A percentile compares a stretch with the other conserved stretches of the same genome.
These are phyloP conservation scores for Corchorus olitorius DNA, from an alignment of 345 rosid genomes.

Conservation along the genomic window DNA sequence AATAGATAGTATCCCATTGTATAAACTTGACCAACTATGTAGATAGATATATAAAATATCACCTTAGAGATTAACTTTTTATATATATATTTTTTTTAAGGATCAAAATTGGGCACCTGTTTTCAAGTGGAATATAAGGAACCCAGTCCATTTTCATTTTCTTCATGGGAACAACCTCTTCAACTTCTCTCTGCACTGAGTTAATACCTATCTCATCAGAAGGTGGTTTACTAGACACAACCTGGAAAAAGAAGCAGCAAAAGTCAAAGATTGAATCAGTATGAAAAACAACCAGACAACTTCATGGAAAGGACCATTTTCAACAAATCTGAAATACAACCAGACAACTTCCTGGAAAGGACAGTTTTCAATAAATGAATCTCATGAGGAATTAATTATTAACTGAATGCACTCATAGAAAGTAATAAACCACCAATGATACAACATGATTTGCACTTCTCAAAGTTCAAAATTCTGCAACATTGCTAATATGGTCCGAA, in stretches of 20 bases:
- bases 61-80: background rate
- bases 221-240: constrained; percentile 90
- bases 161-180: constrained; percentile 98
- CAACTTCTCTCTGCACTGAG: constrained; percentile 93
- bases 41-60: constrained; percentile 5
- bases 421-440: background rate
- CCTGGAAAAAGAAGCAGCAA: constrained; percentile 42
- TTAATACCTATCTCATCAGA: constrained; percentile 96
- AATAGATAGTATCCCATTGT: background rate
- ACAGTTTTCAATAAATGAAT: constrained; percentile 7
- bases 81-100: no score
- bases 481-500: background rate
- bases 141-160: constrained; percentile 99
- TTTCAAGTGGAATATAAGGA: constrained; percentile 86
- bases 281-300: background rate
- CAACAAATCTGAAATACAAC: background rate
- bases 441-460: background rate
- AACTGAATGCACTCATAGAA: background rate
- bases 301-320: background rate
- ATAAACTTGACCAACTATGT: background rate
- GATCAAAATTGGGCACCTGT: constrained; percentile 52
- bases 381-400: background rate
- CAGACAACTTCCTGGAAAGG: background rate
- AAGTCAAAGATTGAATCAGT: constrained; percentile 4
- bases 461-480: background rate